A percentile compares a stretch with the other conserved stretches of the same genome.
Evolutionary conservation across 2,329 filamentous ascomycete genomes (phyloP).

Genomic region (Thelonectria olida): DNA sequence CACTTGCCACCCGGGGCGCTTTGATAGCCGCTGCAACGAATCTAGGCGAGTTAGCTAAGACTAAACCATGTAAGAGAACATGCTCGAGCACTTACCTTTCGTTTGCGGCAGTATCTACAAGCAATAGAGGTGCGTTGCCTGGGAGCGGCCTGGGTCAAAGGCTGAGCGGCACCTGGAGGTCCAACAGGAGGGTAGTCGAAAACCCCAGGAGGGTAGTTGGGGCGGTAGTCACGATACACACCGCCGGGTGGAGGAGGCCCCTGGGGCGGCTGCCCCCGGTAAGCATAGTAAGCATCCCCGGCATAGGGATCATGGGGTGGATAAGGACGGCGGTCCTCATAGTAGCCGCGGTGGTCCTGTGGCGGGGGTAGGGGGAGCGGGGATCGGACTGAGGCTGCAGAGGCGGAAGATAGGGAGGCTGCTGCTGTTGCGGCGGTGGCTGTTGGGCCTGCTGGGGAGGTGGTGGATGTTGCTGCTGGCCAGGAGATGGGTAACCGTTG

Average conservation of each 20-base stretch:
- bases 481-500: slow-evolving; percentile 58
- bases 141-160: slow-evolving; percentile 62
- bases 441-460: slow-evolving; percentile 37
- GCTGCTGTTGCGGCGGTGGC: slow-evolving; percentile 42
- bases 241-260: slow-evolving; percentile 42
- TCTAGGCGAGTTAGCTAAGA: slow-evolving; percentile 49
- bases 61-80: neutral
- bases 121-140: slow-evolving; percentile 68
- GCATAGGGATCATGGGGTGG: slow-evolving; percentile 45
- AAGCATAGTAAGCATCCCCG: slow-evolving; percentile 47
- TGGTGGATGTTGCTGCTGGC: slow-evolving; percentile 33
- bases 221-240: slow-evolving; percentile 41
- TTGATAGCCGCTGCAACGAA: slow-evolving; percentile 69
- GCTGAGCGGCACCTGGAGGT: slow-evolving; percentile 43
- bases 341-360: slow-evolving; percentile 51
- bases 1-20: slow-evolving; percentile 68
- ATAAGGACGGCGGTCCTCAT: slow-evolving; percentile 48
- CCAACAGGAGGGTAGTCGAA: slow-evolving; percentile 48
- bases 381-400: slow-evolving; percentile 49
- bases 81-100: slow-evolving; percentile 58
- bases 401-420: slow-evolving; percentile 48
- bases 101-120: slow-evolving; percentile 68
- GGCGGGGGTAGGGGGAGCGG: slow-evolving; percentile 49
- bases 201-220: slow-evolving; percentile 39
- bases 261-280: slow-evolving; percentile 39